A percentile compares a stretch with the other conserved stretches of the same genome.
These are phyloP conservation scores for Phytophthora sp. DNA, from an alignment of 352 stramenopile genomes.

Conservation along the genomic window DNA sequence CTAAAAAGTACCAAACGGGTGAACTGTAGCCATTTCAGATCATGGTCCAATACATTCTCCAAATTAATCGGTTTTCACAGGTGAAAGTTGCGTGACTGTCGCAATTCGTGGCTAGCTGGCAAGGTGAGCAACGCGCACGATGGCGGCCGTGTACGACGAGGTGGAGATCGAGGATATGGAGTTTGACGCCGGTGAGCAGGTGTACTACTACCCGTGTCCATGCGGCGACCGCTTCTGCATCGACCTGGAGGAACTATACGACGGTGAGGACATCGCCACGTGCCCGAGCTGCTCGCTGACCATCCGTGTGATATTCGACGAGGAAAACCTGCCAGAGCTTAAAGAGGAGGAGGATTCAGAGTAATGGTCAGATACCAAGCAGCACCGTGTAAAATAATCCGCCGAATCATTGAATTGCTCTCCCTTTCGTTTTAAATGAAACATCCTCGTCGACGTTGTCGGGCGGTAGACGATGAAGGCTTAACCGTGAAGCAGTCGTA, in stretches of 20 bases:
- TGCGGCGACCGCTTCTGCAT: slow-evolving; percentile 96
- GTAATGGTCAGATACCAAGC: not conserved
- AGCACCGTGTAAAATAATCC: slow-evolving; percentile 29
- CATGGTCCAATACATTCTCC: no score
- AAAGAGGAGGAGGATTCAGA: slow-evolving; percentile 59
- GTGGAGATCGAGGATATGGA: slow-evolving; percentile 99
- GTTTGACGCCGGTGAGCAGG: slow-evolving; percentile 92
- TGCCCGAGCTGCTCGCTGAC: slow-evolving; percentile 97
- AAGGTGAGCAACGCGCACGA: no score
- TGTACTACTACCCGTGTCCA: slow-evolving; percentile 98
- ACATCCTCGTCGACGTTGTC: not conserved
- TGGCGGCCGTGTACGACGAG: slow-evolving; percentile 96
- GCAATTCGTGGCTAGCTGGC: slow-evolving; percentile 21
- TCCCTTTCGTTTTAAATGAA: not conserved
- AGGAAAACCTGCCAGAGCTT: slow-evolving; percentile 80
- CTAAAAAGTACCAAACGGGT: slow-evolving; percentile 23
- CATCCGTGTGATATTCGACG: slow-evolving; percentile 96
- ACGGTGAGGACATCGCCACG: slow-evolving; percentile 97
- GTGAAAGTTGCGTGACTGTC: slow-evolving; percentile 2
- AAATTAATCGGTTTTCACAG: slow-evolving; percentile 31
- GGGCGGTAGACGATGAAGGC: no score
- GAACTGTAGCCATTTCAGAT: slow-evolving; percentile 27
- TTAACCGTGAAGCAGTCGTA: no score
- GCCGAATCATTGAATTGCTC: not conserved
- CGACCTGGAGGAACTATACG: slow-evolving; percentile 84